A percentile compares a stretch with the other conserved stretches of the same genome.
Conservation (phyloP, 2,329 filamentous ascomycete species). For the Fusarium sp. region DNA sequence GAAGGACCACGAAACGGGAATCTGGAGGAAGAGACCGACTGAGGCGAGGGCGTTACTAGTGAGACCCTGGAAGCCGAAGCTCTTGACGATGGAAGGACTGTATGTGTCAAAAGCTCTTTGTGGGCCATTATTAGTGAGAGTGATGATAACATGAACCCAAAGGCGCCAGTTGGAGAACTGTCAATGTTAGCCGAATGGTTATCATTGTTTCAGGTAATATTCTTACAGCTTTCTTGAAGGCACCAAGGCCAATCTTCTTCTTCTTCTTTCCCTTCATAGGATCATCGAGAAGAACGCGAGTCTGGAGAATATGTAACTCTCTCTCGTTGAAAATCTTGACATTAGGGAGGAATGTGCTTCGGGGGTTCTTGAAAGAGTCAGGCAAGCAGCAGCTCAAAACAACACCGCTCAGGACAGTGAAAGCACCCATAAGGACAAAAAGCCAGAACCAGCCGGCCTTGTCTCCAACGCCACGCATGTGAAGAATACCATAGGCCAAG, state of each 20-base stretch:
- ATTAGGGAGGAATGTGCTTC: slow-evolving; percentile 52
- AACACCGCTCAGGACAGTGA: slow-evolving; percentile 57
- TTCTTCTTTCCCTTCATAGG: slow-evolving; percentile 59
- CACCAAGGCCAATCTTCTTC: slow-evolving; percentile 53
- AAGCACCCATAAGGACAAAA: slow-evolving; percentile 61
- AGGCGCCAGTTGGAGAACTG: slow-evolving; percentile 61
- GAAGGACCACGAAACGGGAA: slow-evolving; percentile 61
- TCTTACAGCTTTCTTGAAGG: slow-evolving; percentile 56
- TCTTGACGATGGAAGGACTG: slow-evolving; percentile 61
- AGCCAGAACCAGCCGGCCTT: slow-evolving; percentile 67
- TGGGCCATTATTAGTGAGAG: slow-evolving; percentile 58
- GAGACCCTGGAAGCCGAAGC: slow-evolving; percentile 60
- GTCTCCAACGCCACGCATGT: slow-evolving; percentile 57
- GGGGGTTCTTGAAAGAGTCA: slow-evolving; percentile 55
- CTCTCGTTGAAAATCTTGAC: slow-evolving; percentile 49
- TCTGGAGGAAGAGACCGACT: slow-evolving; percentile 62
- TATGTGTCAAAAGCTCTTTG: slow-evolving; percentile 61
- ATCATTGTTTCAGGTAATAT: not conserved
- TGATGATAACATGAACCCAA: slow-evolving; percentile 62
- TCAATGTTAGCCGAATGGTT: not conserved
- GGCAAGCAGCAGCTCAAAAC: slow-evolving; percentile 55
- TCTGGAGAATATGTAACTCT: slow-evolving; percentile 54
- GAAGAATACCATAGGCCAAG: slow-evolving; percentile 57
- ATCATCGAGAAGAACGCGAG: slow-evolving; percentile 53
- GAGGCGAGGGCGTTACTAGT: slow-evolving; percentile 63